Percentiles rank a stretch among this genome's conserved stretches.
Conservation (phyloP, 495 filamentous ascomycete species). For the Choiromyces venosus region DNA sequence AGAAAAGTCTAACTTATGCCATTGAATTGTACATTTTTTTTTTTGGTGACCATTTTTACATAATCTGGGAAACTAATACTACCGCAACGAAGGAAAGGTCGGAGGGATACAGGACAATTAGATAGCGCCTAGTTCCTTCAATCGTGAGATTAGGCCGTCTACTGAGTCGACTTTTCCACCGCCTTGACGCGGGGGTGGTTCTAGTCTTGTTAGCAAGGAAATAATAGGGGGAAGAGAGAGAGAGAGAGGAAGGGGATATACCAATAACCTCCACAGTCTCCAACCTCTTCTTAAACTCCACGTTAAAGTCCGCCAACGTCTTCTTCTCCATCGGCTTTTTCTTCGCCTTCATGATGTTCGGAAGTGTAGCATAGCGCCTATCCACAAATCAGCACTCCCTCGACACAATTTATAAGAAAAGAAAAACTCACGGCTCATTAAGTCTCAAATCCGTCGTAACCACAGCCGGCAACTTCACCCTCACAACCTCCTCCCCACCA, state of each 20-base stretch:
- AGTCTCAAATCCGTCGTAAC: constrained; percentile 91
- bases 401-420: background rate
- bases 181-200: constrained; percentile 81
- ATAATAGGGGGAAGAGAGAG: background rate
- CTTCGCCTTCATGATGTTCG: constrained; percentile 99
- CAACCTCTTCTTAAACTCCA: constrained; percentile 66
- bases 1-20: background rate
- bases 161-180: constrained; percentile 97
- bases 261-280: constrained; percentile 82
- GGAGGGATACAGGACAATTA: background rate
- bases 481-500: constrained; percentile 86
- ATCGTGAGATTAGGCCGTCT: constrained; percentile 78
- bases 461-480: constrained; percentile 76
- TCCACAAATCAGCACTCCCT: background rate
- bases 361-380: constrained; percentile 80
- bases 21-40: background rate
- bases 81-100: too few relatives aligned
- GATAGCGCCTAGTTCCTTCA: constrained; percentile 86
- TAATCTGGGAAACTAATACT: too few relatives aligned
- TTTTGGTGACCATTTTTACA: background rate
- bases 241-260: constrained; percentile 51
- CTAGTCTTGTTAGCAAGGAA: constrained; percentile 48
- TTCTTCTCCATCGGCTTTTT: constrained; percentile 97
- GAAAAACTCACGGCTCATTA: constrained; percentile 63
- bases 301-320: constrained; percentile 70